Conservation (phyloP, 2,329 filamentous ascomycete genomes). For the Trichoderma sp. region DNA sequence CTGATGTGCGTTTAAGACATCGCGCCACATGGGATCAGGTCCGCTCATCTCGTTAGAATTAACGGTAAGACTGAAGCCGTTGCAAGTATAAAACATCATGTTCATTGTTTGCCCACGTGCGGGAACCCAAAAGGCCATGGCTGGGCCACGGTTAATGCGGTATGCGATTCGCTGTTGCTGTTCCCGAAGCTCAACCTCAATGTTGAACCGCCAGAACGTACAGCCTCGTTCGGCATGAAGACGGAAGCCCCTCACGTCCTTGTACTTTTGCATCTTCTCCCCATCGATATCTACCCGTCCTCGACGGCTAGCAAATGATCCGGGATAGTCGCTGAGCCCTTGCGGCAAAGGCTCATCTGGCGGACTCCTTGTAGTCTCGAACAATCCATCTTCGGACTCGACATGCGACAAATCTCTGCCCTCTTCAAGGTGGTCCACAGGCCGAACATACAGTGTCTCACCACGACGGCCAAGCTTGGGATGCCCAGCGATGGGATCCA, state of each 20-base stretch:
- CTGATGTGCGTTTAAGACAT: slow-evolving; percentile 90
- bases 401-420: slow-evolving; percentile 72
- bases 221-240: slow-evolving; percentile 81
- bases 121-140: slow-evolving; percentile 92
- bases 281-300: slow-evolving; percentile 63
- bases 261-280: slow-evolving; percentile 76
- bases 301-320: slow-evolving; percentile 53
- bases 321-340: slow-evolving; percentile 47
- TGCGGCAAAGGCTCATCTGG: slow-evolving; percentile 44
- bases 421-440: slow-evolving; percentile 81
- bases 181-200: slow-evolving; percentile 81
- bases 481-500: slow-evolving; percentile 85
- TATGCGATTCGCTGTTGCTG: slow-evolving; percentile 87
- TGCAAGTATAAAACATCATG: slow-evolving; percentile 98
- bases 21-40: slow-evolving; percentile 94
- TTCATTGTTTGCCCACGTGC: slow-evolving; percentile 85
- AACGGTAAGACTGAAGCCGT: slow-evolving; percentile 83
- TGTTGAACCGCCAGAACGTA: slow-evolving; percentile 96
- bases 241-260: slow-evolving; percentile 76
- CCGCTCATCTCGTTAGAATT: slow-evolving; percentile 80
- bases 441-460: slow-evolving; percentile 81
- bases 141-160: slow-evolving; percentile 87
- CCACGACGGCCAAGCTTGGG: slow-evolving; percentile 82
- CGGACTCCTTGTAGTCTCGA: slow-evolving; percentile 62
- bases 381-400: slow-evolving; percentile 80